These are phyloP conservation scores for Stephania japonica DNA, from an alignment of 164 flowering plant genomes.

Conservation along the genomic window DNA sequence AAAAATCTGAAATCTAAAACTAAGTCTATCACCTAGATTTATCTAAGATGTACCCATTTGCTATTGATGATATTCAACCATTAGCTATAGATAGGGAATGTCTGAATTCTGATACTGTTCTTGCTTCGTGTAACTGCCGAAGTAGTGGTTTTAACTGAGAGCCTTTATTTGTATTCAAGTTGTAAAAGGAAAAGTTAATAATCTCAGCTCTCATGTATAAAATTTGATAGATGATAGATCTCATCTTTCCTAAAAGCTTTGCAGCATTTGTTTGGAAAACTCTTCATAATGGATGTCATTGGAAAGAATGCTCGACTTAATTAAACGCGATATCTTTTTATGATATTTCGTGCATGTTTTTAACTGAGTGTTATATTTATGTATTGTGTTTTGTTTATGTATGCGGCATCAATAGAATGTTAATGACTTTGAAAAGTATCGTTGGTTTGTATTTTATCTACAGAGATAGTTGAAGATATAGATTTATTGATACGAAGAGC, in stretches of 20 bases:
- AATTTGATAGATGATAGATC: neutral
- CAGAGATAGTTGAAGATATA: conserved; percentile 84
- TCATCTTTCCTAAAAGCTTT: neutral
- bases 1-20: too few species aligned
- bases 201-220: neutral
- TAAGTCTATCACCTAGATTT: too few species aligned
- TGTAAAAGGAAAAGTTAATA: neutral
- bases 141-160: neutral
- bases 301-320: neutral
- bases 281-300: neutral
- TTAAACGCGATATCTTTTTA: neutral
- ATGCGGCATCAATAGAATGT: neutral
- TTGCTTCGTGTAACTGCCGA: neutral
- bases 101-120: neutral
- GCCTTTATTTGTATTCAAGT: neutral
- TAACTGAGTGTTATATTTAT: neutral
- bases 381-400: neutral
- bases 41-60: too few species aligned
- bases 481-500: conserved; percentile 79
- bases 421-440: neutral
- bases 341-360: neutral
- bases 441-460: neutral
- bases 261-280: neutral
- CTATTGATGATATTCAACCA: too few species aligned
- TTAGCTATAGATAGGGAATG: too few species aligned